Evolutionary conservation across 768 basidiomycete species (phyloP), one percentile per base, ranked within the genome.

Genomic region (Krasilnikovozyma curviuscula): DNA sequence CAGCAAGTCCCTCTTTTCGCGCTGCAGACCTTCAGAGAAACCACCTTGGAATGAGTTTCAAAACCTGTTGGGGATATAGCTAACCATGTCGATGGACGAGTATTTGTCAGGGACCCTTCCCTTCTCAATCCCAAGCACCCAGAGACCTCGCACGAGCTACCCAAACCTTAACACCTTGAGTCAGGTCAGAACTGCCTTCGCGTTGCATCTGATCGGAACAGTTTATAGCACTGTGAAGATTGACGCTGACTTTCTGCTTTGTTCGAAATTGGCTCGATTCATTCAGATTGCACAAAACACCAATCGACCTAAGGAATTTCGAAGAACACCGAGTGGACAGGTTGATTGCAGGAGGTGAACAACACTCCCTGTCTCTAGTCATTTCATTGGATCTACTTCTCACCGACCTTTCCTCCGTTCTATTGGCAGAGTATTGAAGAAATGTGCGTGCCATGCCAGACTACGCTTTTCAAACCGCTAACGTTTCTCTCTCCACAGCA

Each of bases 401-500:
- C 9, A 9, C 18, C 18, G 14, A 3, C 12, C 30, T 35, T 37
- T 6, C 18, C 12, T 25, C 4, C 21, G 16, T 4, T 33, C n/a
- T 29, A 13, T 8, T 21, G 10, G n/a, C 21, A 51, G 50, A 18
- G 46, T 51, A 19, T 45, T 51, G 3, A 35, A 40, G 27, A 51
- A 46, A 33, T 46, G 50, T 46, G 32, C 18, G 50, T 45, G 21
- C 25, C 12, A 4, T 5, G 10, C 25, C n/a, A n/a, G 25, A 14
- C 13, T 39, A 30, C 2, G 27, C 24, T 19, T 23, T 18, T 16
- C 32, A 9, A 34, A 21, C 10, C 38, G 21, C 28, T 38, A 29
- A 31, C 24, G 35, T 46, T 35, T 16, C 7, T 25, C 32, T 25
- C 21, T 19, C 23, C 7, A 19, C 50, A 83, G 82, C 72, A 18